Conservation (phyloP, 371 early-diverging fungal genomes). For the Mucor piriformis region DNA sequence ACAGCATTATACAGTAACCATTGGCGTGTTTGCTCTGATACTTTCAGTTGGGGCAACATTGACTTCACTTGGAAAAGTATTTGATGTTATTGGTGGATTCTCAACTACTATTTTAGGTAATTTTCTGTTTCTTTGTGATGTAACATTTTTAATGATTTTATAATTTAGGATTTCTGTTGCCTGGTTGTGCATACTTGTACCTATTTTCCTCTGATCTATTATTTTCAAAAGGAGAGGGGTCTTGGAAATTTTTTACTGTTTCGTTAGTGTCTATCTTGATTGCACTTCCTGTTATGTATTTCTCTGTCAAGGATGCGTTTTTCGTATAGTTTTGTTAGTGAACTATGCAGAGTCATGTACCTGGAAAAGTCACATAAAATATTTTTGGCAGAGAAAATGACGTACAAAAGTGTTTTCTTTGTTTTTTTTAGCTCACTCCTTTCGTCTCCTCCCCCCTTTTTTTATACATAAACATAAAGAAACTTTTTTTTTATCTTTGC, state of each 20-base stretch:
- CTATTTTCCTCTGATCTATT: conserved; percentile 36
- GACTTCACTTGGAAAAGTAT: conserved; percentile 51
- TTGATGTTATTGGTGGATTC: conserved; percentile 60
- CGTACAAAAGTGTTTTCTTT: neutral
- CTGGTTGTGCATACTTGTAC: conserved; percentile 45
- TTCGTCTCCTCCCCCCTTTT: too few species aligned
- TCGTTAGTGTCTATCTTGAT: conserved; percentile 23
- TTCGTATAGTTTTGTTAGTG: neutral
- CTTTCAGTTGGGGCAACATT: conserved; percentile 50
- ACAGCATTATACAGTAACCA: conserved; percentile 44
- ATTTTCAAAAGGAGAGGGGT: conserved; percentile 2
- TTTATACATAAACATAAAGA: too few species aligned
- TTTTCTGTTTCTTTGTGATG: neutral
- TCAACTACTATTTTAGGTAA: conserved; percentile 50
- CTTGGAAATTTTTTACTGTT: conserved; percentile 23
- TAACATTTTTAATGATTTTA: neutral
- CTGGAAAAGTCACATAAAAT: neutral
- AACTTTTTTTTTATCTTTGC: too few species aligned
- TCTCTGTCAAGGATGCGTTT: conserved; percentile 30
- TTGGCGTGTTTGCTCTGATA: conserved; percentile 38
- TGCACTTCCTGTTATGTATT: conserved; percentile 39
- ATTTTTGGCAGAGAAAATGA: neutral
- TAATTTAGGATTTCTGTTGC: conserved; percentile 35
- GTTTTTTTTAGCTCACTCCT: too few species aligned
- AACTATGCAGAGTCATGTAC: too few species aligned